Evolutionary conservation across 2,329 filamentous ascomycete genomes (phyloP), one percentile per base, ranked within the genome.

Genomic region (Zymoseptoria ardabiliae): DNA sequence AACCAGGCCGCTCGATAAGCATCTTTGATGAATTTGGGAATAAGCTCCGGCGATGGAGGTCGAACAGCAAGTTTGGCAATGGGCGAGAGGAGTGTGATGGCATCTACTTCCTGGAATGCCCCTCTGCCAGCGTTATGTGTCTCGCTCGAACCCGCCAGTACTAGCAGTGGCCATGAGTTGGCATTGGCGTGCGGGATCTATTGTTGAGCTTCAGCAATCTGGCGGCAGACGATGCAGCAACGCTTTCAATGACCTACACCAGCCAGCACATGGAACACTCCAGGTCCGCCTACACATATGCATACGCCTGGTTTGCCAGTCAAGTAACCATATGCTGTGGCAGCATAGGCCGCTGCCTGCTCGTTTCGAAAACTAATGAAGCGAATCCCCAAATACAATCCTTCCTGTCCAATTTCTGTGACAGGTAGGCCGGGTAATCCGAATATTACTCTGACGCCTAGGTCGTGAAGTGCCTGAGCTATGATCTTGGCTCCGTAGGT

Each of bases 291-390:
- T 2, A 85, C 82, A n/a, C 82, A 78, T 48, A 84, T 73, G 67
- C 81, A 84, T 9, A 84, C 79, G 2, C 81, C 82, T 3, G 81
- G 81, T 57, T 69, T 76, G 20, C 81, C 81, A 2, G 80, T 83
- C 64, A 84, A 73, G 63, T 83, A 85, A 13, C 81, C 82, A 76
- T 84, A 84, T 5, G 79, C 79, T 53, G 79, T 81, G 2, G 82
- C 81, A 10, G 82, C 82, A 74, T 84, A 84, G 63, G 77, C 78
- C 30, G 79, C 81, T 10, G 82, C 80, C 69, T 85, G 82, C 64
- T 85, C 82, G 63, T 84, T 85, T 28, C 82, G 74, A 64, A 84
- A 84, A 23, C 77, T 81, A 55, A 84, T 79, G 69, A 84, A 84
- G 28, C 80, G 76, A 61, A 85, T 82, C 0, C 82, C 82, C 50